Percentiles rank a stretch among this genome's conserved stretches.
These are phyloP conservation scores for Orbilia javanica DNA, from an alignment of 2,329 filamentous ascomycete species.

Conservation along the genomic window DNA sequence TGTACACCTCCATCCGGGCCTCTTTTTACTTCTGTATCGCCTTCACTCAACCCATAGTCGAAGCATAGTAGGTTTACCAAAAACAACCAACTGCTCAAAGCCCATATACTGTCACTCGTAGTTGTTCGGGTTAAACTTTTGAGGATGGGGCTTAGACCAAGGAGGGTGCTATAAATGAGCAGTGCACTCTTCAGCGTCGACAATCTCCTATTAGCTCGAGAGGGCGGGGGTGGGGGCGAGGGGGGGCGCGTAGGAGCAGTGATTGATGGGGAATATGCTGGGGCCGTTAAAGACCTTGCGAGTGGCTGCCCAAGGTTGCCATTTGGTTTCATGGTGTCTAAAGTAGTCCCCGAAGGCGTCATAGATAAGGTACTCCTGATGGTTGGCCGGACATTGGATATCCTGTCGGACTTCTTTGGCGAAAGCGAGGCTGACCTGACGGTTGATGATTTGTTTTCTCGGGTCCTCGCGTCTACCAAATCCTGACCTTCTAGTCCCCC, in stretches of 20 bases:
- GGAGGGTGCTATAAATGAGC: slow-evolving; percentile 90
- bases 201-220: slow-evolving; percentile 72
- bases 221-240: slow-evolving; percentile 68
- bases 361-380: slow-evolving; percentile 1
- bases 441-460: slow-evolving; percentile 14
- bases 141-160: slow-evolving; percentile 92
- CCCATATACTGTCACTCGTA: slow-evolving; percentile 95
- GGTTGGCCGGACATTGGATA: background rate
- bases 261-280: slow-evolving; percentile 64
- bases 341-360: background rate
- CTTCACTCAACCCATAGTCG: slow-evolving; percentile 77
- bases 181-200: slow-evolving; percentile 91
- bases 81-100: slow-evolving; percentile 91
- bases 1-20: slow-evolving; percentile 31
- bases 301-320: slow-evolving; percentile 18
- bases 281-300: slow-evolving; percentile 61
- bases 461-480: background rate
- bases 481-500: slow-evolving; percentile 1
- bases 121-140: slow-evolving; percentile 96
- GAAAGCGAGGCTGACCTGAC: slow-evolving; percentile 39
- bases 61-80: slow-evolving; percentile 98
- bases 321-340: slow-evolving; percentile 1
- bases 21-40: slow-evolving; percentile 42
- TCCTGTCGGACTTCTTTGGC: slow-evolving; percentile 21
- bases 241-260: slow-evolving; percentile 64